Evolutionary conservation across 306 rosid species (phyloP).

Genomic region (Quillaja saponaria): DNA sequence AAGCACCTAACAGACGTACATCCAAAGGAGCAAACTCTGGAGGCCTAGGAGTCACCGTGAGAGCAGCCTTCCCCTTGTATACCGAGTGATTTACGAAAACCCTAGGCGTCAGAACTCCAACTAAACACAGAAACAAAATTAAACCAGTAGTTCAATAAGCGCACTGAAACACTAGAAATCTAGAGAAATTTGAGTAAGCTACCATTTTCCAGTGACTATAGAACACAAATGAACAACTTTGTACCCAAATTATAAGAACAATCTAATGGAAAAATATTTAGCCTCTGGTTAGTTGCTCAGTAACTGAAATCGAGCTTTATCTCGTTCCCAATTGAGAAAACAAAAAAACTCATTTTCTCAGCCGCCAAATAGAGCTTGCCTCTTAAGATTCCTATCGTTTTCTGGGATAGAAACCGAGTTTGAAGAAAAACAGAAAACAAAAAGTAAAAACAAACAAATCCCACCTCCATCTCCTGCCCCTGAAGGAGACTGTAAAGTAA

Average conservation of each 20-base stretch:
- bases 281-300: conserved; percentile 5
- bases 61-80: conserved; percentile 97
- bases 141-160: conserved; percentile 29
- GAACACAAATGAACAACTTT: neutral
- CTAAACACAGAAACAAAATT: conserved; percentile 37
- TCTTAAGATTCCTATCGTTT: neutral
- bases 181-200: conserved; percentile 15
- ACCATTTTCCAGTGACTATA: neutral
- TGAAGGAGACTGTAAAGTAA: conserved; percentile 29
- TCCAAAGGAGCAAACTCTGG: conserved; percentile 74
- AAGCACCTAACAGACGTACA: conserved; percentile 46
- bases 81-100: conserved; percentile 86
- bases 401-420: neutral
- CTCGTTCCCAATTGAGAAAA: neutral
- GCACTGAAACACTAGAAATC: conserved; percentile 19
- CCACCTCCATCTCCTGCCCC: conserved; percentile 43
- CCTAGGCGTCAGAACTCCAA: conserved; percentile 62
- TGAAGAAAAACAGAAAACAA: neutral
- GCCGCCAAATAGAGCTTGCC: conserved; percentile 10
- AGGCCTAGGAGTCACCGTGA: conserved; percentile 75
- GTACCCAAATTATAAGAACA: neutral
- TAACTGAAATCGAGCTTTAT: neutral
- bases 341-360: neutral
- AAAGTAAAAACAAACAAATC: neutral
- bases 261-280: neutral